A percentile compares a stretch with the other conserved stretches of the same genome.
These are phyloP conservation scores for Linum lewisii DNA, from an alignment of 345 rosid species.

Conservation along the genomic window DNA sequence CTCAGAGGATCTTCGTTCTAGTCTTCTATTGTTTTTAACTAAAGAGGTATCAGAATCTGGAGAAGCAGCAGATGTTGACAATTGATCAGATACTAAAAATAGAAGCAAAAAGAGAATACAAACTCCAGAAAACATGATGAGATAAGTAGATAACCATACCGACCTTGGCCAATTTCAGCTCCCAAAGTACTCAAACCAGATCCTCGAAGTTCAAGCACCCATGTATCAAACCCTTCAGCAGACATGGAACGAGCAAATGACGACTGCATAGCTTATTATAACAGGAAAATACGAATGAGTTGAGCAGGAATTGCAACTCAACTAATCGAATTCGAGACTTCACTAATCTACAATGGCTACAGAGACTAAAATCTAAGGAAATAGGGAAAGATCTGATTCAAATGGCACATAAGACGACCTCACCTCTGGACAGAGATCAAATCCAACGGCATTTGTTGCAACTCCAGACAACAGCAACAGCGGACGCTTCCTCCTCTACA, in stretches of 20 bases:
- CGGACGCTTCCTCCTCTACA: conserved; percentile 58
- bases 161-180: conserved; percentile 20
- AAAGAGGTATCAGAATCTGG: conserved; percentile 15
- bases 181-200: conserved; percentile 56
- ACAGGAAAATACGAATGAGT: conserved; percentile 6
- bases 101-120: too few species aligned
- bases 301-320: too few species aligned
- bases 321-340: too few species aligned
- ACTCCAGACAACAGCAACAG: conserved; percentile 63
- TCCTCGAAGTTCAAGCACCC: conserved; percentile 85
- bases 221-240: conserved; percentile 70
- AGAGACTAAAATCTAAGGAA: too few species aligned
- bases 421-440: conserved; percentile 72
- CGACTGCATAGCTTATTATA: conserved; percentile 25
- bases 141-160: not conserved
- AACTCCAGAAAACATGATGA: too few species aligned
- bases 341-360: too few species aligned
- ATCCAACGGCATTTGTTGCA: conserved; percentile 68
- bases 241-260: conserved; percentile 84
- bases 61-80: not conserved
- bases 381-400: not conserved
- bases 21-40: conserved; percentile 1
- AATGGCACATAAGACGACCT: not conserved
- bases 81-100: not conserved
- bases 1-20: conserved; percentile 19